Percentiles rank a stretch among this genome's conserved stretches.
Evolutionary conservation across 208 protist species (phyloP).

Genomic region (Acanthamoeba royreba): DNA sequence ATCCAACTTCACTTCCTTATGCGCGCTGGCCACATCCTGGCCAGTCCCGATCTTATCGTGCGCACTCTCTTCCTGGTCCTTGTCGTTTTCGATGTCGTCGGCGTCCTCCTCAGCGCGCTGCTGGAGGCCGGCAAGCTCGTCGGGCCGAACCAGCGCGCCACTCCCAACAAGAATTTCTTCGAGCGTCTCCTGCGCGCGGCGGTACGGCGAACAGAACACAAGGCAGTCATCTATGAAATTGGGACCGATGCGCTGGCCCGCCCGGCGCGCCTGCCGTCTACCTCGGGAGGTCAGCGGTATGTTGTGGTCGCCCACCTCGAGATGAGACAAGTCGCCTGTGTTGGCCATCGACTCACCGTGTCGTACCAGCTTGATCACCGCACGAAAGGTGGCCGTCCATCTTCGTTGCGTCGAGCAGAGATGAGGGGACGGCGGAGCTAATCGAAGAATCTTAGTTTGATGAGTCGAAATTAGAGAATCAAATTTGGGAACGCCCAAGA

Average conservation of each 20-base stretch:
- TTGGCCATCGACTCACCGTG: conserved; percentile 25
- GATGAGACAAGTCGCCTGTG: neutral
- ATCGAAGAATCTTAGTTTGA: too few species aligned
- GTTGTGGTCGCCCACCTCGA: neutral
- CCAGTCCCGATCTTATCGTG: neutral
- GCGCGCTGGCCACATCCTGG: neutral
- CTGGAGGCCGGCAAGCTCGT: neutral
- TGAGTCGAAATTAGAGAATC: too few species aligned
- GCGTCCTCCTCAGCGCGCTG: neutral
- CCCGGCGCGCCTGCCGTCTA: neutral
- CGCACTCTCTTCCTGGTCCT: neutral
- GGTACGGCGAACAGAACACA: neutral
- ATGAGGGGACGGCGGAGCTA: too few species aligned
- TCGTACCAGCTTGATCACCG: neutral
- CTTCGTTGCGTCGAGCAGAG: too few species aligned
- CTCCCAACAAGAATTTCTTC: neutral
- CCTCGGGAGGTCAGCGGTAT: neutral
- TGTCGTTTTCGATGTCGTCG: neutral
- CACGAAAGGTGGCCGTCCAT: neutral
- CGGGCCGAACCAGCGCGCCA: too few species aligned
- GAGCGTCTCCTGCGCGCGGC: neutral
- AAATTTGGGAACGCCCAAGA: too few species aligned
- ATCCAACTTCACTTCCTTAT: neutral
- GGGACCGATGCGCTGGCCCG: neutral
- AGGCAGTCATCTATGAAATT: neutral